Conservation (phyloP, 768 basidiomycete genomes). For the Amanita jacksonii region DNA sequence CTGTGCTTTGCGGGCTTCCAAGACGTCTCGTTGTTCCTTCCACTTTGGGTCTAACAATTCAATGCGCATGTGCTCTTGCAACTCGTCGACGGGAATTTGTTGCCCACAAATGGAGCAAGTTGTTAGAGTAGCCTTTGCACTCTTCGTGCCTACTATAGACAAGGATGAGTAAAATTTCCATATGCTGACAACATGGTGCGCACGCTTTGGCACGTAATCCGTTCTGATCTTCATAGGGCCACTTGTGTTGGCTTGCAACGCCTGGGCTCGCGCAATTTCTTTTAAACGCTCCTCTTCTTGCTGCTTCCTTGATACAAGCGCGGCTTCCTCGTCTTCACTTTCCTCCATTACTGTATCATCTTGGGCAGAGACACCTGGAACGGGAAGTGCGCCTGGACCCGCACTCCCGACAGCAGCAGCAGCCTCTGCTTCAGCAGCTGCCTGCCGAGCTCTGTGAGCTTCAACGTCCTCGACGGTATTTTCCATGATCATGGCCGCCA, state of each 20-base stretch:
- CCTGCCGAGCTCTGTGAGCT: constrained; percentile 70
- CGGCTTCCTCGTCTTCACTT: constrained; percentile 70
- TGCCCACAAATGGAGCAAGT: constrained; percentile 95
- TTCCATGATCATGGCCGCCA: constrained; percentile 98
- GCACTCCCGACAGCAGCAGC: constrained; percentile 67
- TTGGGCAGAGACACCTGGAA: constrained; percentile 16
- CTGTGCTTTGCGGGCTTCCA: constrained; percentile 87
- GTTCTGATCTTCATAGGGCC: constrained; percentile 92
- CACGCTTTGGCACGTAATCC: constrained; percentile 91
- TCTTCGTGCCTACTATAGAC: constrained; percentile 52
- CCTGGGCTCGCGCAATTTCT: constrained; percentile 69
- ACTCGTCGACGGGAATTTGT: constrained; percentile 89
- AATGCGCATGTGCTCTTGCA: constrained; percentile 97
- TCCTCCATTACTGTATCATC: constrained; percentile 77
- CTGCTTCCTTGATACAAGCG: constrained; percentile 47
- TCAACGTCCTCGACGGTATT: constrained; percentile 83
- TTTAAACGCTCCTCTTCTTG: constrained; percentile 61
- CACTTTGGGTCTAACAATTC: constrained; percentile 95
- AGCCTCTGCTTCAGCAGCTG: constrained; percentile 78
- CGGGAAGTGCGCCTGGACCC: constrained; percentile 28
- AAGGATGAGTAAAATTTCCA: constrained; percentile 5
- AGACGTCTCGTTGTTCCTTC: constrained; percentile 88
- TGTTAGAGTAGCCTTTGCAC: constrained; percentile 61
- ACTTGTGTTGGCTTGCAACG: constrained; percentile 59
- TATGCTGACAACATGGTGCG: constrained; percentile 22